Percentiles rank a stretch among this genome's conserved stretches.
These are phyloP conservation scores for Pseudopithomyces maydicus DNA, from an alignment of 2,329 filamentous ascomycete genomes.

Conservation along the genomic window DNA sequence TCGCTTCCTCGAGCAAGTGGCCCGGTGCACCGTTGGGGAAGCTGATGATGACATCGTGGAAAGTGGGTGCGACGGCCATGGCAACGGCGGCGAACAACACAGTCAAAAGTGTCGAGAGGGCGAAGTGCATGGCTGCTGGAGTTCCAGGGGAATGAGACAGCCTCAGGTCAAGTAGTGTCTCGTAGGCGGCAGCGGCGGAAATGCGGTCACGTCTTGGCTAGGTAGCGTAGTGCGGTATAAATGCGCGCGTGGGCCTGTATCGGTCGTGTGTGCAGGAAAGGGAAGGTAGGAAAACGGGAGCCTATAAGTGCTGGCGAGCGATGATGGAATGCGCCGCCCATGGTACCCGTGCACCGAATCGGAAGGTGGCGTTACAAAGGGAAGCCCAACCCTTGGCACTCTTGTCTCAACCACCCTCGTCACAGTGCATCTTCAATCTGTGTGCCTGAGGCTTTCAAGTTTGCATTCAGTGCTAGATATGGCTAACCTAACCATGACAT, in stretches of 20 bases:
- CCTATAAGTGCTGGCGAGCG: background rate
- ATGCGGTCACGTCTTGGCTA: background rate
- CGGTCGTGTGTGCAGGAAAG: background rate
- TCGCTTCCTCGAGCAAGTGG: constrained; percentile 71
- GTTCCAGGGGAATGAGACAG: background rate
- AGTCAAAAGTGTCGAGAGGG: constrained; percentile 62
- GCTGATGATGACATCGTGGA: constrained; percentile 78
- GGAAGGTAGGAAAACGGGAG: constrained; percentile 4
- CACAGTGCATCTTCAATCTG: background rate
- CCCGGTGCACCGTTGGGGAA: constrained; percentile 74
- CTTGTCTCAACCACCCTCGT: background rate
- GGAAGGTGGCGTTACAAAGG: constrained; percentile 10
- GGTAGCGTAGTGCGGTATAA: background rate
- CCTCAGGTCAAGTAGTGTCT: background rate
- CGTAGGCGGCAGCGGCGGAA: background rate
- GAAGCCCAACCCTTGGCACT: constrained; percentile 1
- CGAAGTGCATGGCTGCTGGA: constrained; percentile 65
- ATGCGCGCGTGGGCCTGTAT: background rate
- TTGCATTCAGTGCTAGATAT: background rate
- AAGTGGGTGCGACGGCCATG: constrained; percentile 60
- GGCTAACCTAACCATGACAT: constrained; percentile 1
- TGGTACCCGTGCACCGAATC: constrained; percentile 5
- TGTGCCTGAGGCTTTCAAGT: background rate
- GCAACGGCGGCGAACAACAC: constrained; percentile 64
- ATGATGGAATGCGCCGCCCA: background rate